A percentile compares a stretch with the other conserved stretches of the same genome.
Evolutionary conservation across 306 rosid species (phyloP).

Genomic region (Lathyrus oleraceus): DNA sequence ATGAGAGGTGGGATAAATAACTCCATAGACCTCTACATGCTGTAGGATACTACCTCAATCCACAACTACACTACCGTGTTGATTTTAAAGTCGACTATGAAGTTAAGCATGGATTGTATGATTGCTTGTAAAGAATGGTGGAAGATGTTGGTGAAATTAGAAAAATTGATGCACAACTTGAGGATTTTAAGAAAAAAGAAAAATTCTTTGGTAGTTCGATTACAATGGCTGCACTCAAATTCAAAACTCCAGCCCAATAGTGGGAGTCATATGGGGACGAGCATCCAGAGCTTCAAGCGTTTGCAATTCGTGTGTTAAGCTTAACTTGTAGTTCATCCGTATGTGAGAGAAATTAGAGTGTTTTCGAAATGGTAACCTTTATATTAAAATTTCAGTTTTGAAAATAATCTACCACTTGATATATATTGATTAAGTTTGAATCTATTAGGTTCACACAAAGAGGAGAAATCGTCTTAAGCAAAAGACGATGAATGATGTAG

Average conservation of each 20-base stretch:
- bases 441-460: no score
- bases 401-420: no score
- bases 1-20: not conserved
- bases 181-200: no score
- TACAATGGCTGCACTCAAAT: no score
- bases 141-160: not conserved
- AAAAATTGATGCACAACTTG: no score
- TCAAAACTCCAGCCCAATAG: not conserved
- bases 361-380: no score
- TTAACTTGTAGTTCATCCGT: not conserved
- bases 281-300: not conserved
- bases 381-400: no score
- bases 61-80: not conserved
- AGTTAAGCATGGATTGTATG: not conserved
- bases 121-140: not conserved
- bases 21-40: not conserved
- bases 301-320: not conserved
- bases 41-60: not conserved
- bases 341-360: not conserved
- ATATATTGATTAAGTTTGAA: no score
- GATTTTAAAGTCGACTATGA: not conserved
- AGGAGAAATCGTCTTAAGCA: no score
- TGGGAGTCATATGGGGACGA: not conserved
- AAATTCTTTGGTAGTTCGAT: no score
- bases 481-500: not conserved